phyloP scores from a whole-genome alignment of 371 early-diverging fungal genomes.

The Cokeromyces recurvatus region DNA sequence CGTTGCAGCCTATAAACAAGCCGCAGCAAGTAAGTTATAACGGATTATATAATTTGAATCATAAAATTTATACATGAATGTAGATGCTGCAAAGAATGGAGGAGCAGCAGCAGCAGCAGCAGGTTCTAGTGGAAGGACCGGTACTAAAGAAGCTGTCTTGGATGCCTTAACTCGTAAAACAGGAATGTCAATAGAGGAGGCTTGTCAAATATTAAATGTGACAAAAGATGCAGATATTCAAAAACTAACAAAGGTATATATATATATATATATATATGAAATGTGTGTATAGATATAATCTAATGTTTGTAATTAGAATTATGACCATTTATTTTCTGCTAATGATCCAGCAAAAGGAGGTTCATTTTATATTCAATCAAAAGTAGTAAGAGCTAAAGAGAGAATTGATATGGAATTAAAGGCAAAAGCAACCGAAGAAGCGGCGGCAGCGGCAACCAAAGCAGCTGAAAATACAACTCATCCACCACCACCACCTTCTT shows the following conservation, averaged over 20 bases:
- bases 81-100: conserved; percentile 63
- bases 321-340: conserved; percentile 82
- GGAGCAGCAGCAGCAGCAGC: conserved; percentile 51
- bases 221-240: conserved; percentile 68
- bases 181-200: conserved; percentile 90
- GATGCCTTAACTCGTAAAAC: conserved; percentile 79
- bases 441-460: conserved; percentile 23
- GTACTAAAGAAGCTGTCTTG: conserved; percentile 50
- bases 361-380: conserved; percentile 92
- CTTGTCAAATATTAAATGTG: conserved; percentile 89
- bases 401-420: conserved; percentile 77
- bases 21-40: conserved; percentile 79
- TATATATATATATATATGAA: too few relatives aligned
- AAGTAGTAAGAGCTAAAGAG: conserved; percentile 91
- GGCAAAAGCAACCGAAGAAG: conserved; percentile 20
- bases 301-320: conserved; percentile 53
- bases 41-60: too few relatives aligned
- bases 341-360: conserved; percentile 89
- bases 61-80: background rate
- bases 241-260: conserved; percentile 63
- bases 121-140: conserved; percentile 22
- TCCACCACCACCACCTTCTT: conserved; percentile 20
- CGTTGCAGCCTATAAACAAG: conserved; percentile 91
- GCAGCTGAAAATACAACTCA: conserved; percentile 8
- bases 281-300: too few relatives aligned